Evolutionary conservation across 495 filamentous ascomycete genomes (phyloP).

Genomic region (Aspergillus campestris): DNA sequence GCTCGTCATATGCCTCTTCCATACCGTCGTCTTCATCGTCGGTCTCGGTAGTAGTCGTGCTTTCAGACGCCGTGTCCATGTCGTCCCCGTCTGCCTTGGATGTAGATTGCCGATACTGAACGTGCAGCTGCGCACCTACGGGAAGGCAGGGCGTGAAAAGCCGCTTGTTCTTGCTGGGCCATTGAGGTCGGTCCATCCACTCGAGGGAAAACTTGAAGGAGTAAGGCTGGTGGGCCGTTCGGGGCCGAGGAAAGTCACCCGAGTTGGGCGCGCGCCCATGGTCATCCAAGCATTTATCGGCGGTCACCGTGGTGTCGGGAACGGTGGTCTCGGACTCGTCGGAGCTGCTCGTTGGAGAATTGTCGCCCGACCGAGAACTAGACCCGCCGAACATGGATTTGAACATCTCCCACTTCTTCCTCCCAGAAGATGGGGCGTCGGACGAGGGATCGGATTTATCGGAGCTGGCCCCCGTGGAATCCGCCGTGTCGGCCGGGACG

Average conservation of each 20-base stretch:
- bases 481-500: conserved; percentile 22
- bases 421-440: conserved; percentile 27
- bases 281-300: conserved; percentile 23
- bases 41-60: conserved; percentile 8
- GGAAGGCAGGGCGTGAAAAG: conserved; percentile 72
- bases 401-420: conserved; percentile 62
- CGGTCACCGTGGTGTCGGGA: conserved; percentile 18
- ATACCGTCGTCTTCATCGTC: conserved; percentile 8
- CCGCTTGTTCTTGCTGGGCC: conserved; percentile 45
- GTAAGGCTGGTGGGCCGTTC: conserved; percentile 48
- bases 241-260: conserved; percentile 25
- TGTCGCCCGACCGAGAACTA: conserved; percentile 19
- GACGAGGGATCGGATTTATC: conserved; percentile 20
- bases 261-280: conserved; percentile 18
- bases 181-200: conserved; percentile 53
- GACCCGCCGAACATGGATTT: conserved; percentile 53
- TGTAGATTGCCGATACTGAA: conserved; percentile 28
- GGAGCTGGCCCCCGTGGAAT: conserved; percentile 32
- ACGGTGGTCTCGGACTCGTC: conserved; percentile 30
- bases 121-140: conserved; percentile 48
- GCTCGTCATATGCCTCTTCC: background rate
- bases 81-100: conserved; percentile 17
- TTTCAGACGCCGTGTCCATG: conserved; percentile 21
- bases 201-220: conserved; percentile 76
- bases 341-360: conserved; percentile 27